Percentiles rank a stretch among this genome's conserved stretches.
These are phyloP conservation scores for Penicillium salamii DNA, from an alignment of 495 filamentous ascomycete genomes.

Conservation along the genomic window DNA sequence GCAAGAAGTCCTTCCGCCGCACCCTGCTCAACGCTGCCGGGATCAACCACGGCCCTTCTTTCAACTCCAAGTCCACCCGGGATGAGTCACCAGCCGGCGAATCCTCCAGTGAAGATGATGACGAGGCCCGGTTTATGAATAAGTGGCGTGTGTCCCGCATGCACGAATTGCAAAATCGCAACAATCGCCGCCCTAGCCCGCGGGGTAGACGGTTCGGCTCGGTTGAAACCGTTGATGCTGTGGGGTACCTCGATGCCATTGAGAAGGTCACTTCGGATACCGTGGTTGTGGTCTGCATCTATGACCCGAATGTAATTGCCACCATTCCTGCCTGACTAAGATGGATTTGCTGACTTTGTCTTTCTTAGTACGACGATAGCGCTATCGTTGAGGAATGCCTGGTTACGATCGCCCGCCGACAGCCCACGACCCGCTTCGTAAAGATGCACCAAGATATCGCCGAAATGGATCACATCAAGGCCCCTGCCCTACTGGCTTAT, in stretches of 20 bases:
- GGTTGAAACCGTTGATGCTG: slow-evolving; percentile 81
- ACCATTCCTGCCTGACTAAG: too few relatives aligned
- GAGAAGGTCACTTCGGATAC: slow-evolving; percentile 81
- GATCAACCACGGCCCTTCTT: slow-evolving; percentile 24
- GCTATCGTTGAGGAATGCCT: slow-evolving; percentile 74
- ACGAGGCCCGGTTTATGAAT: slow-evolving; percentile 72
- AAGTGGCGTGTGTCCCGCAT: slow-evolving; percentile 79
- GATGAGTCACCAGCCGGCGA: slow-evolving; percentile 37
- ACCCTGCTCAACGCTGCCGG: slow-evolving; percentile 42
- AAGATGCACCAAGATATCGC: slow-evolving; percentile 90
- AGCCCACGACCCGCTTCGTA: slow-evolving; percentile 77
- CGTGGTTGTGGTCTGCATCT: slow-evolving; percentile 91
- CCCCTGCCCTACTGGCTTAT: slow-evolving; percentile 88
- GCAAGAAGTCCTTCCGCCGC: slow-evolving; percentile 57
- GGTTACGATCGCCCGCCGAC: slow-evolving; percentile 61
- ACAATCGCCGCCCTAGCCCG: slow-evolving; percentile 53
- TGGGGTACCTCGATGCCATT: slow-evolving; percentile 90
- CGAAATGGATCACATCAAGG: slow-evolving; percentile 87
- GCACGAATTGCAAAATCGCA: slow-evolving; percentile 68
- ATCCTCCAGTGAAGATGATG: slow-evolving; percentile 56
- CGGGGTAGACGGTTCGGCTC: slow-evolving; percentile 73
- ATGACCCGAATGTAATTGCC: slow-evolving; percentile 88
- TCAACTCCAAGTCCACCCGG: slow-evolving; percentile 31
- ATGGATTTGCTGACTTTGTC: slow-evolving; percentile 13
- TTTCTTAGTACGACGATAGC: slow-evolving; percentile 68